Conservation (phyloP, 495 filamentous ascomycete species). For the Platismatia glauca region DNA sequence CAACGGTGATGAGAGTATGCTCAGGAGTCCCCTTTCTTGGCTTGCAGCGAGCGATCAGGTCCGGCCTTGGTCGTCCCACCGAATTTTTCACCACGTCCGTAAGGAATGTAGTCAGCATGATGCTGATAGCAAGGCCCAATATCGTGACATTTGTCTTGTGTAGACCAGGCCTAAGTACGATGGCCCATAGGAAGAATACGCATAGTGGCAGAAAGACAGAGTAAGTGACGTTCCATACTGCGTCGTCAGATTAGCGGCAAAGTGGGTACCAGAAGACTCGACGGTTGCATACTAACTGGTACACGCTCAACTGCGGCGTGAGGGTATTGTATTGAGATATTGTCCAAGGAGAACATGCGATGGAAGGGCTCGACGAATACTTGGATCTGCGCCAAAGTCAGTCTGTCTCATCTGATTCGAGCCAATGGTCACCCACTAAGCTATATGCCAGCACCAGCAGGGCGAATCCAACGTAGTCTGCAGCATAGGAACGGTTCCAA, state of each 20-base stretch:
- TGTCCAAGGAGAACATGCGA: conserved; percentile 64
- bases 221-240: conserved; percentile 68
- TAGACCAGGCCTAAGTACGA: conserved; percentile 45
- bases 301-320: conserved; percentile 81
- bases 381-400: conserved; percentile 44
- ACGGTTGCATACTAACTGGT: conserved; percentile 50
- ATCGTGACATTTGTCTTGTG: conserved; percentile 84
- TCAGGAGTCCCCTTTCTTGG: conserved; percentile 55
- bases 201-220: conserved; percentile 60
- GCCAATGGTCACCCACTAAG: conserved; percentile 39
- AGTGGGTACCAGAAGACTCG: background rate
- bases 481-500: conserved; percentile 67
- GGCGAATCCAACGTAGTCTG: conserved; percentile 75
- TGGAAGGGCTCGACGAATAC: conserved; percentile 78
- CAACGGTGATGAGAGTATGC: conserved; percentile 59
- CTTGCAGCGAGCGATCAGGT: conserved; percentile 81
- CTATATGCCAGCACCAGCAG: conserved; percentile 59
- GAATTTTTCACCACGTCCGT: conserved; percentile 91
- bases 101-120: conserved; percentile 71
- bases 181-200: conserved; percentile 56
- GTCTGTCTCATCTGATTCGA: background rate
- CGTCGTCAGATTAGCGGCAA: conserved; percentile 16
- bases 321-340: conserved; percentile 75
- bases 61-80: conserved; percentile 82
- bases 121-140: conserved; percentile 65